phyloP scores from a whole-genome alignment of 192 early-diverging fungal genomes.

The Spinellus fusiger region DNA sequence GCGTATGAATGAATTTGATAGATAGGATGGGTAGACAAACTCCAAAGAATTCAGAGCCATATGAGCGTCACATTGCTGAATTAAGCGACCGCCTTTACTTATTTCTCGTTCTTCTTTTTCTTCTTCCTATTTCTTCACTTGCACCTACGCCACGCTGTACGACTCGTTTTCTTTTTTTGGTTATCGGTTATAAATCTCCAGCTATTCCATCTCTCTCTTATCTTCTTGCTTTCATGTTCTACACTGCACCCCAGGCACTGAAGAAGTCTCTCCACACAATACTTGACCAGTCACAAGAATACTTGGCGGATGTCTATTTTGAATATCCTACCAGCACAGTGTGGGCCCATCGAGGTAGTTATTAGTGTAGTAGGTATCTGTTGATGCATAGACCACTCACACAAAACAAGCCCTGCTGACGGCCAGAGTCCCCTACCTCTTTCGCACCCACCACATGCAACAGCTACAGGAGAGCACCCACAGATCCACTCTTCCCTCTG shows the following conservation, averaged over 20 bases:
- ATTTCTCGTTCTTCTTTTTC: neutral
- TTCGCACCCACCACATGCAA: neutral
- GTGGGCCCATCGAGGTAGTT: slow-evolving; percentile 28
- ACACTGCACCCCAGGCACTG: slow-evolving; percentile 7
- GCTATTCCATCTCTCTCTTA: neutral
- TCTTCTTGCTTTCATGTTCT: slow-evolving; percentile 16
- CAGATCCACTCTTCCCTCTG: neutral
- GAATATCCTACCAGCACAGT: slow-evolving; percentile 3
- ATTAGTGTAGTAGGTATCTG: neutral
- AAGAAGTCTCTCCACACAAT: slow-evolving; percentile 12
- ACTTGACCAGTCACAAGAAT: slow-evolving; percentile 19
- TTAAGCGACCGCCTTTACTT: neutral
- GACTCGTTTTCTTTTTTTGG: neutral
- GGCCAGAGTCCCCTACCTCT: neutral
- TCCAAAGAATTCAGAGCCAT: too few species aligned
- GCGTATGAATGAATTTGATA: too few species aligned
- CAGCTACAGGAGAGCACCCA: neutral
- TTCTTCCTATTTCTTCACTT: neutral
- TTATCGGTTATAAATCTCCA: neutral
- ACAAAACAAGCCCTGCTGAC: neutral
- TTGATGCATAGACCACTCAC: neutral
- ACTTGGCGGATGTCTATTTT: slow-evolving; percentile 24
- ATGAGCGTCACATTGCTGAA: neutral
- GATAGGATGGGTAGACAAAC: too few species aligned
- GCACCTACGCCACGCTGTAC: neutral